These are phyloP conservation scores for Pezicula carpinea DNA, from an alignment of 2,329 filamentous ascomycete species.

Conservation along the genomic window DNA sequence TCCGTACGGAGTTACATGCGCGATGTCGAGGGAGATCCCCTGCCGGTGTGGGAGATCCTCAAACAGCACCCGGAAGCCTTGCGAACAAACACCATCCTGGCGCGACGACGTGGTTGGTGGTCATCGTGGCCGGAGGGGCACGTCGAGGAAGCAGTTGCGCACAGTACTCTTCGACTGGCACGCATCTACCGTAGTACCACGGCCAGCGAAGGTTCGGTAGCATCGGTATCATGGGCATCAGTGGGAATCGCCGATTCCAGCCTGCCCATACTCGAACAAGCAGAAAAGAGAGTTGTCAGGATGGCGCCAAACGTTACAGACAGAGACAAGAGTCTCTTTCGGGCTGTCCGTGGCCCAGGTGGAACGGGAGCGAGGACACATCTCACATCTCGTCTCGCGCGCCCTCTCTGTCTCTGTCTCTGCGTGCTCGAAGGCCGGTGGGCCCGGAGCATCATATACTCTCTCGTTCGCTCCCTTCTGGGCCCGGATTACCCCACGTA, in stretches of 20 bases:
- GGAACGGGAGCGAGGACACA: slow-evolving; percentile 4
- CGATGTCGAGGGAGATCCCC: slow-evolving; percentile 21
- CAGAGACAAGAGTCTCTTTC: slow-evolving; percentile 8
- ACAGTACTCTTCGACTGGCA: too few relatives aligned
- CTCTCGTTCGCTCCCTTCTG: slow-evolving; percentile 17
- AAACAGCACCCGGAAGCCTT: slow-evolving; percentile 26
- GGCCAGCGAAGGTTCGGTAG: neutral
- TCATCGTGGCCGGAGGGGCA: slow-evolving; percentile 2
- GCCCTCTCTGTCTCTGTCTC: too few relatives aligned
- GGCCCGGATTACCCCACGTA: slow-evolving; percentile 26
- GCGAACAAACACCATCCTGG: slow-evolving; percentile 23
- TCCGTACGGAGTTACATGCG: slow-evolving; percentile 14
- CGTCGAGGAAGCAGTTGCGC: too few relatives aligned
- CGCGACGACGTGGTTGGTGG: slow-evolving; percentile 9
- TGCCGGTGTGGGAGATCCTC: slow-evolving; percentile 25
- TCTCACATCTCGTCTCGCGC: neutral
- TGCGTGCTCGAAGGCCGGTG: slow-evolving; percentile 3
- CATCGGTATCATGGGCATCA: slow-evolving; percentile 1
- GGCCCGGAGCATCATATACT: slow-evolving; percentile 18
- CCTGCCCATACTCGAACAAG: slow-evolving; percentile 8
- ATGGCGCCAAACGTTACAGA: slow-evolving; percentile 19
- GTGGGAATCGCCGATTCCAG: slow-evolving; percentile 17
- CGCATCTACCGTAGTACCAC: too few relatives aligned
- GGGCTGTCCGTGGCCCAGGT: slow-evolving; percentile 10
- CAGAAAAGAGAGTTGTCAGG: slow-evolving; percentile 12